Base-by-base conservation (phyloP, 179 eudicot species). In the Drosera spatulata region DNA sequence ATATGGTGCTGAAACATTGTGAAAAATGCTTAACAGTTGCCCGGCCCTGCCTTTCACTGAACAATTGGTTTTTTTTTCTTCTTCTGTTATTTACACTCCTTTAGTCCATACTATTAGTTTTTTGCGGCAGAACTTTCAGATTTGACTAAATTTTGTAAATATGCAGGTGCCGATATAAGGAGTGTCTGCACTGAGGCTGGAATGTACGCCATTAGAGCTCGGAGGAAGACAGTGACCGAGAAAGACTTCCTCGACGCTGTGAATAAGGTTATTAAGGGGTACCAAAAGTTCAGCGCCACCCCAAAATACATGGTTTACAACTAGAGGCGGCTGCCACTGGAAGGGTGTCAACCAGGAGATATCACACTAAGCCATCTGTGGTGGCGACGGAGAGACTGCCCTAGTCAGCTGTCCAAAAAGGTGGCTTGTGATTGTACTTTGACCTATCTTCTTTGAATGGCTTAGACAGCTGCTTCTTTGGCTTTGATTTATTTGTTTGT, bases 131-230 rank as follows among this genome's bases (percentile, higher is more conserved):
- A 22, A 22, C 33, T 22, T 22, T 22, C 1, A 22, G 33, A 22
- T 22, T 22, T 22, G 33, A 22, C n/a, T 22, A 22, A 22, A 22
- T 22, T 22, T 22, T 22, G 33, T 50, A 11, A 7, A 4, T 15
- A 58, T 62, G 57, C 82, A 91, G 98, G 96, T 50, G 98, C 96
- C 14, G 98, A 91, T 61, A 91, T 91, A 61, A 79, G 96, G 75
- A 89, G 99, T 69, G 96, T 86, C 52, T 93, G 99, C 78, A 93
- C 95, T 0, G 99, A 89, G 68, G 97, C 99, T 38, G 99, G 97
- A 55, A 93, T 93, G 95, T 89, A 79, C 58, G 96, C 96, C 3
- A 93, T 93, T n/a, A 68, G 95, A 65, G 99, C 95, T 42, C 71
- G 96, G 14, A 86, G 99, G 72, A 93, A 86, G 77, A 86, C 96